Base-by-base conservation (phyloP, 1,139 yeast species). In the Torulaspora pretoriensis region DNA sequence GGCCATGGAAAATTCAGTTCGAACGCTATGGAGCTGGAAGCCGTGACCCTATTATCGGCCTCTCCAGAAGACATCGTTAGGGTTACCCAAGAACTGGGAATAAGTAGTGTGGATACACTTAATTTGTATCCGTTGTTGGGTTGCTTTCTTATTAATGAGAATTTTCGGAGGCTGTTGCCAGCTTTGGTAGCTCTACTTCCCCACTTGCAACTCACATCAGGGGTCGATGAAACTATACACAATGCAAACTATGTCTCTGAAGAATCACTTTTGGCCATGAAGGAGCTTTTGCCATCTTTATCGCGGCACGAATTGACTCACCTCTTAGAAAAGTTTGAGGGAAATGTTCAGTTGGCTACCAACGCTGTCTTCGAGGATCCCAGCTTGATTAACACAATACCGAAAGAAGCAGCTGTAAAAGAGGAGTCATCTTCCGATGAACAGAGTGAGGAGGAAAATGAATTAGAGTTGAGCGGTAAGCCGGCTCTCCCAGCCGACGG, bases 211-310 rank as follows among this genome's bases (percentile, higher is more conserved):
- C 39, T 55, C 14, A 30, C 35, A 10, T 9, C 25, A 4, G 27
- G 29, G 4, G 16, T 26, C 27, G 42, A 29, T 24, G 43, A 35
- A n/a, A 23, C 28, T 8, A 36, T 22, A 7, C 33, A 10, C 5
- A 25, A 30, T 2, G 34, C 38, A 7, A 9, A 35, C 10, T 8
- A 25, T 31, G 2, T 38, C 40, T 6, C 44, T 54, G 51, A 67
- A n/a, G 70, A 65, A 4, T 71, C 74, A 41, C 67, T 82, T 1
- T 57, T 64, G 4, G 65, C 71, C 12, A 58, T 83, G 34, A 50
- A 60, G n/a, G 84, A 78, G 34, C 64, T 84, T 43, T 81, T 84
- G 57, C 92, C 92, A 0, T 69, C 70, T 27, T 56, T 83, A 27
- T 67, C 74, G 0, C 59, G 60, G 8, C 64, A 68, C 2, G 74